phyloP scores from a whole-genome alignment of 305 asterid genomes.

The Fraxinus angustifolia region DNA sequence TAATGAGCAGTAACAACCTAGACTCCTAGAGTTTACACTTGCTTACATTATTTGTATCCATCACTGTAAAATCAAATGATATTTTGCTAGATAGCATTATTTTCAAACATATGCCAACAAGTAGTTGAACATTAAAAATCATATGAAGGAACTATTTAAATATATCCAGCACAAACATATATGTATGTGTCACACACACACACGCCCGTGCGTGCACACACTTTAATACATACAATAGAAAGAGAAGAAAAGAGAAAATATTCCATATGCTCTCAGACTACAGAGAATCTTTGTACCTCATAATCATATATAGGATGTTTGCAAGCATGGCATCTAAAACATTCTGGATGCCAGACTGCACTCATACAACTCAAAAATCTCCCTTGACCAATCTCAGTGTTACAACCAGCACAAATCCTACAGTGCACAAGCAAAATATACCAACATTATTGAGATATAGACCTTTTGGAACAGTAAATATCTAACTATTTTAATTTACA shows the following conservation, averaged over 20 bases:
- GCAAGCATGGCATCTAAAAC: constrained; percentile 89
- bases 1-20: not conserved
- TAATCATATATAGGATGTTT: constrained; percentile 86
- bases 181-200: not conserved
- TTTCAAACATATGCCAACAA: not conserved
- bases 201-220: not conserved
- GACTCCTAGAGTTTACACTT: not conserved
- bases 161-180: not conserved
- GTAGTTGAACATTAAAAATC: not conserved
- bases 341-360: constrained; percentile 79
- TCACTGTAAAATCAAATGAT: not conserved
- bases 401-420: constrained; percentile 96
- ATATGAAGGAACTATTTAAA: not conserved
- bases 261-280: not conserved
- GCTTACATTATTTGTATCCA: not conserved
- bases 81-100: not conserved
- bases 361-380: constrained; percentile 89
- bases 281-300: constrained; percentile 54
- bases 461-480: not conserved
- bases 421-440: constrained; percentile 21
- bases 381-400: constrained; percentile 78
- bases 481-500: not conserved
- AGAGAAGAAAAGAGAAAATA: not conserved
- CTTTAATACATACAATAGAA: constrained; percentile 7
- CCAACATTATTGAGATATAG: not conserved